These are phyloP conservation scores for Cucurbita moschata DNA, from an alignment of 306 rosid species.

Conservation along the genomic window DNA sequence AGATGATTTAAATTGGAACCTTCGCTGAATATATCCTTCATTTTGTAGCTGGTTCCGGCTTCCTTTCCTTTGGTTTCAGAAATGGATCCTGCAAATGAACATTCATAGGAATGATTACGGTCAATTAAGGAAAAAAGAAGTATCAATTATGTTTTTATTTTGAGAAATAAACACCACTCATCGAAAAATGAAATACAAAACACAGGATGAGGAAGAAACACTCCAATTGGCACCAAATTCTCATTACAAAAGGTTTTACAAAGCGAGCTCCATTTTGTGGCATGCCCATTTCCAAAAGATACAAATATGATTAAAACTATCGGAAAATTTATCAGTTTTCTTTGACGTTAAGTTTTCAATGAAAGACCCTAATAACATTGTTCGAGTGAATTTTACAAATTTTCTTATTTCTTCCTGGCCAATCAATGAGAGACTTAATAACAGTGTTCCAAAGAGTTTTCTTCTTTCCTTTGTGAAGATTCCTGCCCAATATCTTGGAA, in stretches of 20 bases:
- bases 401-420: neutral
- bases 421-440: neutral
- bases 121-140: neutral
- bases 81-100: conserved; percentile 45
- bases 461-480: neutral
- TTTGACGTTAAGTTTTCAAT: neutral
- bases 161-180: neutral
- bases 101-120: neutral
- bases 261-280: neutral
- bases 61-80: conserved; percentile 24
- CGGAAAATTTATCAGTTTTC: neutral
- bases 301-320: neutral
- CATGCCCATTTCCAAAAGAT: neutral
- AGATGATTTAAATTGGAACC: neutral
- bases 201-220: neutral
- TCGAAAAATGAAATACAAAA: neutral
- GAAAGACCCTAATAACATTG: neutral
- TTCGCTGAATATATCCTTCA: conserved; percentile 11
- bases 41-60: conserved; percentile 12
- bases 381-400: neutral
- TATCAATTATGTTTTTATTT: neutral
- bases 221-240: neutral
- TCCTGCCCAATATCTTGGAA: neutral
- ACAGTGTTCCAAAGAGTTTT: neutral
- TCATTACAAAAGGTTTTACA: neutral